phyloP scores from a whole-genome alignment of 768 basidiomycete species.

The Strobilomyces echinocephalus region DNA sequence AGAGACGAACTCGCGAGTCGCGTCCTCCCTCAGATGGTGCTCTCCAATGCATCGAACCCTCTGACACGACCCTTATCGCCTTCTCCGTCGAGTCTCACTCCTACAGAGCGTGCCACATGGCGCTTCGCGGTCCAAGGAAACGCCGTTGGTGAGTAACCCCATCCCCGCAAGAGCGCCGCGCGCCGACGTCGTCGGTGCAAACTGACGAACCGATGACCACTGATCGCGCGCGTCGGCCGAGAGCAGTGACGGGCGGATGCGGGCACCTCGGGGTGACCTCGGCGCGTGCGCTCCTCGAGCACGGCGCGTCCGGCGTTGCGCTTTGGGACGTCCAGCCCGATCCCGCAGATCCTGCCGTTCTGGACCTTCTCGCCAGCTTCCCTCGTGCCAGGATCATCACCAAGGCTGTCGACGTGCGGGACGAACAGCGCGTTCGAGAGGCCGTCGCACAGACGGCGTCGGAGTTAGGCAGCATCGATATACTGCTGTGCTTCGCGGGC shows the following conservation, averaged over 20 bases:
- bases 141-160: conserved; percentile 32
- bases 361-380: conserved; percentile 19
- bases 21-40: conserved; percentile 17
- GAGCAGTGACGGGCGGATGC: conserved; percentile 41
- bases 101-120: conserved; percentile 25
- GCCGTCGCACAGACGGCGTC: conserved; percentile 24
- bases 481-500: conserved; percentile 39
- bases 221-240: background rate
- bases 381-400: conserved; percentile 32
- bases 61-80: conserved; percentile 20
- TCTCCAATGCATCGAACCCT: conserved; percentile 32
- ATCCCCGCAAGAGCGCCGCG: background rate
- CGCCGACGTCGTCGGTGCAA: no score
- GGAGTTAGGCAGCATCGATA: conserved; percentile 32
- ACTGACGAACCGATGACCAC: background rate
- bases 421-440: conserved; percentile 22
- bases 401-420: conserved; percentile 33
- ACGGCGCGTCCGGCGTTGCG: conserved; percentile 27
- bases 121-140: conserved; percentile 39
- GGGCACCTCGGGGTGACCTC: conserved; percentile 36
- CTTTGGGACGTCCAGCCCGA: conserved; percentile 23
- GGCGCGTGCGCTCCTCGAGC: conserved; percentile 35
- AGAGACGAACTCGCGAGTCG: background rate
- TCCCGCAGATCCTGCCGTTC: background rate
- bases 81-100: background rate